Evolutionary conservation across 1,284 basidiomycete genomes (phyloP).

Genomic region (Malassezia furfur): DNA sequence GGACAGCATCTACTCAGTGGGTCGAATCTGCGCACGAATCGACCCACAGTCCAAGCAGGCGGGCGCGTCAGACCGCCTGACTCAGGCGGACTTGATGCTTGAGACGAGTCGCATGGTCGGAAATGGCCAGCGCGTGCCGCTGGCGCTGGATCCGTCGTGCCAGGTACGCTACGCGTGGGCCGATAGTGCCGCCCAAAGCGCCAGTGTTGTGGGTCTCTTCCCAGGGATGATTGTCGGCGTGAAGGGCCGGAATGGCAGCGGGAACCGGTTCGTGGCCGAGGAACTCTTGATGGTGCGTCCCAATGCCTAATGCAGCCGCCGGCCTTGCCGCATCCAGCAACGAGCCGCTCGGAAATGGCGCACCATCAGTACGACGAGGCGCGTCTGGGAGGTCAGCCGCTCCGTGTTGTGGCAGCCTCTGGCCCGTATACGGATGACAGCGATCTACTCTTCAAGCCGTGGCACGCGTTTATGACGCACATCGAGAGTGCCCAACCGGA

Average conservation of each 20-base stretch:
- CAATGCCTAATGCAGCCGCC: slow-evolving; percentile 22
- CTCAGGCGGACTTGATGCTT: slow-evolving; percentile 20
- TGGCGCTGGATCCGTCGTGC: slow-evolving; percentile 26
- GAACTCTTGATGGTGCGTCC: slow-evolving; percentile 65
- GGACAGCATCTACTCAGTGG: slow-evolving; percentile 39
- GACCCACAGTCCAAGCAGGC: not conserved
- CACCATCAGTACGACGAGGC: slow-evolving; percentile 19
- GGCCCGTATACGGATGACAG: slow-evolving; percentile 30
- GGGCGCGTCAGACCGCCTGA: not conserved
- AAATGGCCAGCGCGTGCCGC: slow-evolving; percentile 28
- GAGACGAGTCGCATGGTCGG: slow-evolving; percentile 38
- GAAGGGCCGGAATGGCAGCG: slow-evolving; percentile 84
- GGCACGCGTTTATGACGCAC: slow-evolving; percentile 36
- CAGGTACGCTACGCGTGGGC: slow-evolving; percentile 25
- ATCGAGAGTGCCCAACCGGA: slow-evolving; percentile 57
- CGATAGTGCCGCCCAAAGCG: slow-evolving; percentile 8
- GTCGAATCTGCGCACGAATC: slow-evolving; percentile 26
- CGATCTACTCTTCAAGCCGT: slow-evolving; percentile 32
- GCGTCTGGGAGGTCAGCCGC: slow-evolving; percentile 17
- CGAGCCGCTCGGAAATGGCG: slow-evolving; percentile 22
- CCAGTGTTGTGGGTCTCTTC: slow-evolving; percentile 58
- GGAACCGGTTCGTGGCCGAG: slow-evolving; percentile 69
- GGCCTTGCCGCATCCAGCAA: slow-evolving; percentile 31
- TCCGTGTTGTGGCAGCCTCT: slow-evolving; percentile 25
- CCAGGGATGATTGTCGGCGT: slow-evolving; percentile 79